Percentiles rank a stretch among this genome's conserved stretches.
Conservation (phyloP, 2,329 filamentous ascomycete genomes). For the Verticillium tricorpus region DNA sequence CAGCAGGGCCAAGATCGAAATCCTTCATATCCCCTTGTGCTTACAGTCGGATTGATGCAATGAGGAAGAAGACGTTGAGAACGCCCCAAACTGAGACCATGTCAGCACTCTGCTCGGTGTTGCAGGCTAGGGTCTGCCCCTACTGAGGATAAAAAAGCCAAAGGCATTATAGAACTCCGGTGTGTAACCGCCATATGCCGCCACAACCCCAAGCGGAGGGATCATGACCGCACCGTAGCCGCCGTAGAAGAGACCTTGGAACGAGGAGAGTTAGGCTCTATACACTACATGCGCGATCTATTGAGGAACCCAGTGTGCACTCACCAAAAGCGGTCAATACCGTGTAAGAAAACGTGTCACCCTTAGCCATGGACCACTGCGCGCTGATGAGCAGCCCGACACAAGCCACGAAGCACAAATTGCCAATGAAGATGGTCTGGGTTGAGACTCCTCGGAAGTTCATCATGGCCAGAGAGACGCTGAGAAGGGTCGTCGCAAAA, state of each 20-base stretch:
- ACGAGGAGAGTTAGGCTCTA: not conserved
- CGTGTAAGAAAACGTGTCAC: constrained; percentile 23
- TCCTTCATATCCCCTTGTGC: not conserved
- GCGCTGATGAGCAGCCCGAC: constrained; percentile 22
- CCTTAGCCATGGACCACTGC: constrained; percentile 22
- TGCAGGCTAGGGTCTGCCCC: not conserved
- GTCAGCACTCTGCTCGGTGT: not conserved
- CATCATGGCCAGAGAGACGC: constrained; percentile 22
- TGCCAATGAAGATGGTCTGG: constrained; percentile 21
- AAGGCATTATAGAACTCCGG: constrained; percentile 22
- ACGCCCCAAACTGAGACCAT: constrained; percentile 19
- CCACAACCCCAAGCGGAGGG: constrained; percentile 17
- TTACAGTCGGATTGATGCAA: constrained; percentile 17
- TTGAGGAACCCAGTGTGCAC: not conserved
- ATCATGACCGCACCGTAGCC: constrained; percentile 20
- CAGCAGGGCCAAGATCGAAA: not conserved
- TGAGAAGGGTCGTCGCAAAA: constrained; percentile 21
- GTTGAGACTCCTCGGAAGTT: constrained; percentile 19
- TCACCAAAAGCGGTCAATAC: constrained; percentile 21
- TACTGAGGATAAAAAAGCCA: constrained; percentile 21
- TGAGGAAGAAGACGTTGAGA: constrained; percentile 20
- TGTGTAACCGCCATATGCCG: constrained; percentile 19
- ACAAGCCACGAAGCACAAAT: constrained; percentile 22
- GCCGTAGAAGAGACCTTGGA: constrained; percentile 20
- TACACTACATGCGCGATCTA: not conserved